Conservation (phyloP, 331 rosid species). For the Pyracantha coccinea region DNA sequence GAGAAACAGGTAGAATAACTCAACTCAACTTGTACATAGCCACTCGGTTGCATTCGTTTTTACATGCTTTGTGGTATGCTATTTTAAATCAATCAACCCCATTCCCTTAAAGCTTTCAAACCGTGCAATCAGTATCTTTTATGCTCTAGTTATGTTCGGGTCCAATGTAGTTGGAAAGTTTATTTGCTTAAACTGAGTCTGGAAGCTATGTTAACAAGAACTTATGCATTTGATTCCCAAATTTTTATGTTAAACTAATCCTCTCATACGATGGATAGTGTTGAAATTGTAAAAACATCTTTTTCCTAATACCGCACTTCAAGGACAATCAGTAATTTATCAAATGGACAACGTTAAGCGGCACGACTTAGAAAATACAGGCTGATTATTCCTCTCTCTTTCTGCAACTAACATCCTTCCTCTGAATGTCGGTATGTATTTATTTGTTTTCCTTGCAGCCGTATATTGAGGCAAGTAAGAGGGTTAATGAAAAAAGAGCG, state of each 20-base stretch:
- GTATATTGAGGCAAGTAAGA: constrained; percentile 25
- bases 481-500: constrained; percentile 9
- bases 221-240: too few relatives aligned
- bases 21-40: background rate
- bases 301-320: background rate
- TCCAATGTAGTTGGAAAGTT: background rate
- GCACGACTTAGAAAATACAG: too few relatives aligned
- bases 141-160: background rate
- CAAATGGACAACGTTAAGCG: background rate
- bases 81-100: too few relatives aligned
- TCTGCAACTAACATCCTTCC: background rate
- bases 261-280: too few relatives aligned
- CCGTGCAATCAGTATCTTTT: background rate
- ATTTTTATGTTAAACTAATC: too few relatives aligned
- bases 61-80: background rate
- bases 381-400: background rate
- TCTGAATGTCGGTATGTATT: background rate
- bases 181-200: background rate
- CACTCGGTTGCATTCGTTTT: background rate
- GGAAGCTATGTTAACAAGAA: background rate
- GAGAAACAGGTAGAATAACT: constrained; percentile 17
- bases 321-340: background rate
- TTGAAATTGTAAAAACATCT: too few relatives aligned
- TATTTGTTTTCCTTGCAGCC: constrained; percentile 10
- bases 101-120: too few relatives aligned